Evolutionary conservation across 2,329 filamentous ascomycete genomes (phyloP), one percentile per base, ranked within the genome.

Genomic region (Ceratocystis albifundus): DNA sequence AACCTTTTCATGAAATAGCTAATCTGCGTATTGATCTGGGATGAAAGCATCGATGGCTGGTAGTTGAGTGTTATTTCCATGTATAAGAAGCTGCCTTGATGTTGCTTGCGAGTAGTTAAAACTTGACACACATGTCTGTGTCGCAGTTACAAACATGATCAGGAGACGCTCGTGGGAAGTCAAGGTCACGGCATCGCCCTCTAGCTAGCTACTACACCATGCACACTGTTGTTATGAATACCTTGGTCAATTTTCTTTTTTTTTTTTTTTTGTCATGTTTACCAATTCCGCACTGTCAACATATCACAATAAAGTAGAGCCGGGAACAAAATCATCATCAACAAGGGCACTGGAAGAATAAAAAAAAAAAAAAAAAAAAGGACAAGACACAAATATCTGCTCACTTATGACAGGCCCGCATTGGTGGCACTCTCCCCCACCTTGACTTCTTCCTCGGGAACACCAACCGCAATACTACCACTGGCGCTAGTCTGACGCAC

Each of bases 371-470:
- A 5, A n/a, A 55, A 44, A 20, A 53, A 25, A 36, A 17, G 6
- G 6, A 53, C 22, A 12, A 12, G 15, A 10, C n/a, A 32, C 4
- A 20, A 53, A 8, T 4, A 1, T 20, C 46, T 32, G 25, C 45
- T 41, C 44, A 30, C 62, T 28, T 17, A 22, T 28, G 30, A 66
- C 8, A 77, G 66, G 0, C 76, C 76, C 0, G 76, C 74, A 70
- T 81, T 84, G 1, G 82, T 81, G 0, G 84, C 84, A 69, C 83
- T 86, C 75, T 86, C 83, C 1, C 84, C 84, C 32, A 86, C 82
- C 64, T 78, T 78, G 55, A 86, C 74, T 71, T 84, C 83, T 61
- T 85, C 82, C 55, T 85, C 83, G 0, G 82, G 79, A 2, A 84
- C 82, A 1, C 82, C 82, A 0, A 83, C 78, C 4, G 75, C 80